Evolutionary conservation across 768 basidiomycete genomes (phyloP).

Genomic region (Rossbeevera mucosa): DNA sequence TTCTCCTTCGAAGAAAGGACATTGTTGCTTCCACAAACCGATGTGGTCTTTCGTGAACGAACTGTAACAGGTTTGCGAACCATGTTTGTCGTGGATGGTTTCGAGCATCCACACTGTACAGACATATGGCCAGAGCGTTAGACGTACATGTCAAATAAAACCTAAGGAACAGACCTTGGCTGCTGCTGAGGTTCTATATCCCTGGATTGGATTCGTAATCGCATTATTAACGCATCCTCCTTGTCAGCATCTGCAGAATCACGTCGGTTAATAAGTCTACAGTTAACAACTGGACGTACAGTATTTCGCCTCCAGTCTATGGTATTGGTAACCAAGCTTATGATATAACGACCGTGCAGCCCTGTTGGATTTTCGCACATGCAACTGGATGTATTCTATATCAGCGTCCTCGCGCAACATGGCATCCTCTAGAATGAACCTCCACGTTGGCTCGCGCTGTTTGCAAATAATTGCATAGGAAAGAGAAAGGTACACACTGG

Average conservation of each 20-base stretch:
- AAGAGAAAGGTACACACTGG: conserved; percentile 16
- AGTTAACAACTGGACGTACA: conserved; percentile 18
- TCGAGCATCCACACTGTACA: conserved; percentile 3
- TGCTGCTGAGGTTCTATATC: background rate
- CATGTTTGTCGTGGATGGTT: conserved; percentile 9
- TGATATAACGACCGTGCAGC: conserved; percentile 21
- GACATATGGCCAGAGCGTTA: background rate
- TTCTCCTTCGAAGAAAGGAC: conserved; percentile 11
- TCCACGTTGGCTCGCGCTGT: conserved; percentile 1
- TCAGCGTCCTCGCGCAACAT: conserved; percentile 16
- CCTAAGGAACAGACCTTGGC: conserved; percentile 11
- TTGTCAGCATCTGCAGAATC: conserved; percentile 21
- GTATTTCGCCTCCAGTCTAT: conserved; percentile 17
- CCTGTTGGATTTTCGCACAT: conserved; percentile 29
- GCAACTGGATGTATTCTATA: conserved; percentile 23
- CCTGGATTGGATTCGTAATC: conserved; percentile 4
- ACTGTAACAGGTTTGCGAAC: conserved; percentile 10
- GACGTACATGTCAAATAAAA: background rate
- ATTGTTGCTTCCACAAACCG: conserved; percentile 7
- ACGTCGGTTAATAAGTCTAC: background rate
- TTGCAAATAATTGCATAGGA: background rate
- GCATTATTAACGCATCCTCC: conserved; percentile 27
- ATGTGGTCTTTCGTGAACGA: conserved; percentile 10
- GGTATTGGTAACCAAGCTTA: conserved; percentile 22
- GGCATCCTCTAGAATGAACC: conserved; percentile 18